Conservation (phyloP, 495 filamentous ascomycete genomes). For the Lasiosphaeria hispida region DNA sequence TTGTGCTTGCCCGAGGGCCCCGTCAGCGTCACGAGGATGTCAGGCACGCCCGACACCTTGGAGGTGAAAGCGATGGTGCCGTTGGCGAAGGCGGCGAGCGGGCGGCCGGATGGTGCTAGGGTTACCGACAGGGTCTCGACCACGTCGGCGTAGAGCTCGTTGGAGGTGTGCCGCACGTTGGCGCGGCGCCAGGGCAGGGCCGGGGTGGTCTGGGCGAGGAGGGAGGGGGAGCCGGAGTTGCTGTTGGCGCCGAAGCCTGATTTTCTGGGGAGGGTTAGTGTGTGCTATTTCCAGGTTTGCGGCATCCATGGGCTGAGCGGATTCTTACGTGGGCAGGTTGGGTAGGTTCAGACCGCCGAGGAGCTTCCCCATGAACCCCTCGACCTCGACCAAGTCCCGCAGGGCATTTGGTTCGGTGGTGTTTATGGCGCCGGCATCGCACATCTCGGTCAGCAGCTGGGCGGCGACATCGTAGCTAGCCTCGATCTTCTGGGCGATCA, state of each 20-base stretch:
- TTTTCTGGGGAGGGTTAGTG: conserved; percentile 15
- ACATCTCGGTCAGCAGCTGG: conserved; percentile 92
- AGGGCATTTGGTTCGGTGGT: conserved; percentile 93
- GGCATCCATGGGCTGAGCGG: not conserved
- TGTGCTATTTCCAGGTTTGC: not conserved
- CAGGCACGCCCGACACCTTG: conserved; percentile 91
- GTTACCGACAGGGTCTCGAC: conserved; percentile 86
- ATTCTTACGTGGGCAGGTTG: conserved; percentile 65
- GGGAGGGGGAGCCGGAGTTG: conserved; percentile 28
- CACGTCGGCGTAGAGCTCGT: conserved; percentile 96
- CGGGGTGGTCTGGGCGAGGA: conserved; percentile 40
- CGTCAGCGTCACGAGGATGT: conserved; percentile 76
- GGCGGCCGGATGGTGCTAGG: conserved; percentile 82
- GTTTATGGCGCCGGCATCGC: conserved; percentile 84
- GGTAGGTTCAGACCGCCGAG: conserved; percentile 84
- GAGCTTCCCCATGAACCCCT: conserved; percentile 84
- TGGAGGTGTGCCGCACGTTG: conserved; percentile 92
- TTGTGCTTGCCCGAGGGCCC: conserved; percentile 73
- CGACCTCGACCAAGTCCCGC: conserved; percentile 86
- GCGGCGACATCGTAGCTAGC: conserved; percentile 89
- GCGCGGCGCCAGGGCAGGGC: conserved; percentile 80
- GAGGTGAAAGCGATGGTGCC: conserved; percentile 94
- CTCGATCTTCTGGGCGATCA: conserved; percentile 83
- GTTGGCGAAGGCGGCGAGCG: conserved; percentile 81
- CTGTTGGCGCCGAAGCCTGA: conserved; percentile 15